These are phyloP conservation scores for Leucosporidium yakuticum DNA, from an alignment of 768 basidiomycete species.

Conservation along the genomic window DNA sequence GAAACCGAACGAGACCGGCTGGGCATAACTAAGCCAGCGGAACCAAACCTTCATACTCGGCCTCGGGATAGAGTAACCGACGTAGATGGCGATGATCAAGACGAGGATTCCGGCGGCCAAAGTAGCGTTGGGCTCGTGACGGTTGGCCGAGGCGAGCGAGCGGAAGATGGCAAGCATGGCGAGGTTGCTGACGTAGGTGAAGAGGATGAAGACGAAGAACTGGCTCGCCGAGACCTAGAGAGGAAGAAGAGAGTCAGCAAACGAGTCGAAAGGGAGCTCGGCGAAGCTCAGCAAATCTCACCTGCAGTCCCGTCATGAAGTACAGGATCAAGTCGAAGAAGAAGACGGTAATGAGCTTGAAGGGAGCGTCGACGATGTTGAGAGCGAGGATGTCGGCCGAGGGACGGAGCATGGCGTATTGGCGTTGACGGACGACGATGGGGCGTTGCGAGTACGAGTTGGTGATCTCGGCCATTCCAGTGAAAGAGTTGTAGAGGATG, in stretches of 20 bases:
- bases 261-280: conserved; percentile 1
- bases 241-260: conserved; percentile 43
- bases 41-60: conserved; percentile 45
- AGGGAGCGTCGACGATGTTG: conserved; percentile 42
- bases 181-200: conserved; percentile 44
- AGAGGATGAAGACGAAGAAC: conserved; percentile 48
- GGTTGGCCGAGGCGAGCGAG: conserved; percentile 27
- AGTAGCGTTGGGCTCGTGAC: conserved; percentile 27
- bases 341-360: conserved; percentile 35
- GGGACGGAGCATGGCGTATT: conserved; percentile 49
- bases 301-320: conserved; percentile 14
- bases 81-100: conserved; percentile 44
- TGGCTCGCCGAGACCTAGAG: conserved; percentile 46
- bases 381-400: conserved; percentile 47
- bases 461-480: conserved; percentile 44
- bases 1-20: conserved; percentile 42
- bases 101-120: conserved; percentile 23
- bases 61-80: conserved; percentile 42
- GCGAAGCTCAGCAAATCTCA: conserved; percentile 8
- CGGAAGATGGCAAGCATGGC: conserved; percentile 44
- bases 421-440: conserved; percentile 42
- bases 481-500: conserved; percentile 45
- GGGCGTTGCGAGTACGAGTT: conserved; percentile 35
- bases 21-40: conserved; percentile 46
- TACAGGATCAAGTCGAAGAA: conserved; percentile 35